phyloP scores from a whole-genome alignment of 2,329 filamentous ascomycete genomes.

The Xylaria sp. region DNA sequence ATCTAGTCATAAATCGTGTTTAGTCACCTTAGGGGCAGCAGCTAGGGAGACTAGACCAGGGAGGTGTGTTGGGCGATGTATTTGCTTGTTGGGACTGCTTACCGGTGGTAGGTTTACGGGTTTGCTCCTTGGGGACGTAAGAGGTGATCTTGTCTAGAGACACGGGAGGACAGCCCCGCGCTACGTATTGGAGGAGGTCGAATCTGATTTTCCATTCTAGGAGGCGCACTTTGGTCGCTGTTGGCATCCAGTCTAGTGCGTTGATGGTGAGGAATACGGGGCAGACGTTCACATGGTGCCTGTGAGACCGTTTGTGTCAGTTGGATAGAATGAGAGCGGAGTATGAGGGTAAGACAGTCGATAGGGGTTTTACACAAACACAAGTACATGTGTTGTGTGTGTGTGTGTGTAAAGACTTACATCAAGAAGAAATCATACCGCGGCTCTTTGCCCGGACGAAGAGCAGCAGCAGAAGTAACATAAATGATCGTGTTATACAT shows the following conservation, averaged over 20 bases:
- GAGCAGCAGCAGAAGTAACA: slow-evolving; percentile 65
- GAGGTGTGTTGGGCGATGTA: background rate
- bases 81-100: slow-evolving; percentile 12
- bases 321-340: background rate
- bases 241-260: slow-evolving; percentile 68
- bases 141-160: slow-evolving; percentile 66
- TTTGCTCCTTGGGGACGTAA: slow-evolving; percentile 65
- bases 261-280: slow-evolving; percentile 81
- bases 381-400: background rate
- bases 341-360: background rate
- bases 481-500: slow-evolving; percentile 75
- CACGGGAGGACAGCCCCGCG: slow-evolving; percentile 71
- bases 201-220: slow-evolving; percentile 84
- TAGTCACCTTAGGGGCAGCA: too few species aligned
- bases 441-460: slow-evolving; percentile 70
- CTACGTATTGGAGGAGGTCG: slow-evolving; percentile 80
- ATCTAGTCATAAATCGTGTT: slow-evolving; percentile 46
- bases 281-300: slow-evolving; percentile 78
- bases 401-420: slow-evolving; percentile 50
- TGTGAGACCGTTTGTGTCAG: slow-evolving; percentile 50
- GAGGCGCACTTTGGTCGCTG: slow-evolving; percentile 71
- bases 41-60: too few species aligned
- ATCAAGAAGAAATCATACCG: slow-evolving; percentile 85
- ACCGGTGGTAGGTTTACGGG: slow-evolving; percentile 56
- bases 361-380: background rate